Evolutionary conservation across 1,139 yeast genomes (phyloP).

Genomic region (Lizanozyma gosingica): DNA sequence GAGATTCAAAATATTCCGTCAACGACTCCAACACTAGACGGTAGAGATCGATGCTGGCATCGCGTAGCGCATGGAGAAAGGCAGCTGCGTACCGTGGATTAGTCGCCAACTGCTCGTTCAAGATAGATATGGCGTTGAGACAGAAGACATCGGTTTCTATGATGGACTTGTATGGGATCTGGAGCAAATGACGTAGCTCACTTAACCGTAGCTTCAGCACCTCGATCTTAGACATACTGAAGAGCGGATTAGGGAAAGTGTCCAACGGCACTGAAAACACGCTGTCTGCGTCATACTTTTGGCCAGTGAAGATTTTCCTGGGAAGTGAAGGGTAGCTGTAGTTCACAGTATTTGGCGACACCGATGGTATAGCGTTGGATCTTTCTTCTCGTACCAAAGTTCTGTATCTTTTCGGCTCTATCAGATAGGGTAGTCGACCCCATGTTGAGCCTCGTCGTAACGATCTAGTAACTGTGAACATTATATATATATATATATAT

Average conservation of each 20-base stretch:
- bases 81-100: not conserved
- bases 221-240: conserved; percentile 18
- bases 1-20: conserved; percentile 1
- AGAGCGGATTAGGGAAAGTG: conserved; percentile 27
- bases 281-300: not conserved
- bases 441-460: too few relatives aligned
- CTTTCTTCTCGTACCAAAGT: too few relatives aligned
- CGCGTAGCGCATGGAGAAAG: not conserved
- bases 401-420: too few relatives aligned
- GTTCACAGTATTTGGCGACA: too few relatives aligned
- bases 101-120: conserved; percentile 13
- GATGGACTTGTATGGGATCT: conserved; percentile 16
- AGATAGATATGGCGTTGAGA: conserved; percentile 19
- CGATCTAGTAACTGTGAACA: too few relatives aligned
- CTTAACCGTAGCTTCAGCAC: conserved; percentile 13
- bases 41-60: not conserved
- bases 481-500: too few relatives aligned
- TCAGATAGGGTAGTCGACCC: too few relatives aligned
- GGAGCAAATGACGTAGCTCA: conserved; percentile 18
- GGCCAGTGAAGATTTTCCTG: not conserved
- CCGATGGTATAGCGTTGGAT: too few relatives aligned
- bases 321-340: not conserved
- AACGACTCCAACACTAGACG: conserved; percentile 6
- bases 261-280: conserved; percentile 10
- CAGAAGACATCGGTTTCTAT: conserved; percentile 25